Evolutionary conservation across 805 yeast genomes (phyloP).

Genomic region (Ogataea nitratoaversa): DNA sequence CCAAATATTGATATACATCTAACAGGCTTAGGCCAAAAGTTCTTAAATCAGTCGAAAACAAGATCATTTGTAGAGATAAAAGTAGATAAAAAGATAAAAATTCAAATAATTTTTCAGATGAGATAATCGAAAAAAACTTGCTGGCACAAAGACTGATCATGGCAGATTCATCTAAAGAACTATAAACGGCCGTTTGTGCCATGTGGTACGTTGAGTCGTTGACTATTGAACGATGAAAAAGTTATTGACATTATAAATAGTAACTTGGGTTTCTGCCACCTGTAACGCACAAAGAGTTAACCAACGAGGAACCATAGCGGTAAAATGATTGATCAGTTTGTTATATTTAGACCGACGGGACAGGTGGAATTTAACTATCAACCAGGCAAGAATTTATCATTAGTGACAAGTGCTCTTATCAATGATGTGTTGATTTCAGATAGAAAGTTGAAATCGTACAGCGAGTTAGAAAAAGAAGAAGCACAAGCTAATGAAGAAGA

Average conservation of each 20-base stretch:
- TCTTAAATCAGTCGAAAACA: too few relatives aligned
- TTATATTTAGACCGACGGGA: slow-evolving; percentile 50
- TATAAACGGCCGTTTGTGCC: too few relatives aligned
- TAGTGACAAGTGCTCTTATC: slow-evolving; percentile 44
- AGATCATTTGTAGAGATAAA: too few relatives aligned
- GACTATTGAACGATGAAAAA: too few relatives aligned
- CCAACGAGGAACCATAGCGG: too few relatives aligned
- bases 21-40: too few relatives aligned
- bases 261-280: too few relatives aligned
- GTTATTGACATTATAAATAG: too few relatives aligned
- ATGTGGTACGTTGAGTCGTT: too few relatives aligned
- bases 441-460: slow-evolving; percentile 22
- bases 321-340: slow-evolving; percentile 43
- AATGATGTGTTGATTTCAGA: slow-evolving; percentile 45
- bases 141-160: neutral
- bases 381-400: slow-evolving; percentile 34
- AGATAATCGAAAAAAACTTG: neutral
- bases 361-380: slow-evolving; percentile 46
- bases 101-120: slow-evolving; percentile 1
- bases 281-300: too few relatives aligned
- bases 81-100: neutral
- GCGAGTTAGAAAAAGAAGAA: slow-evolving; percentile 15
- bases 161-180: too few relatives aligned
- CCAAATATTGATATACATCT: too few relatives aligned
- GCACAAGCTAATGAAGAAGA: slow-evolving; percentile 19